These are phyloP conservation scores for Agrocybe praecox DNA, from an alignment of 768 basidiomycete species.

Conservation along the genomic window DNA sequence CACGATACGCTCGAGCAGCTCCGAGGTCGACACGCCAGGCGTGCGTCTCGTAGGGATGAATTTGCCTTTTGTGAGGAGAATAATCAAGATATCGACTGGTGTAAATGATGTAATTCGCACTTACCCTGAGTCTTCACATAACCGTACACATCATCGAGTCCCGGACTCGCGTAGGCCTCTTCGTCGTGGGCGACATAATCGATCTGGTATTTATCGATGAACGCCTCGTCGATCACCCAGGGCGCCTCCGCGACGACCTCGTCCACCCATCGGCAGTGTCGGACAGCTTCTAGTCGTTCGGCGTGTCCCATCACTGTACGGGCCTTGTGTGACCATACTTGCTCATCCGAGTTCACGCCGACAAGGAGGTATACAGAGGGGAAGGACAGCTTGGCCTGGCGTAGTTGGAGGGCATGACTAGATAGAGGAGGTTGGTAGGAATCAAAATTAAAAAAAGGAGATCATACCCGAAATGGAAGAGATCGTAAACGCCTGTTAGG, in stretches of 20 bases:
- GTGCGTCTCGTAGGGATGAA: conserved; percentile 96
- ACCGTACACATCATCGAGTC: conserved; percentile 83
- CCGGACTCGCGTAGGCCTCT: conserved; percentile 79
- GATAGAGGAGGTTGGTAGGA: neutral
- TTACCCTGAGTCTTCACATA: conserved; percentile 80
- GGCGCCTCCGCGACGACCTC: conserved; percentile 90
- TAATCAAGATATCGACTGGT: neutral
- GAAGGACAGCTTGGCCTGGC: conserved; percentile 96
- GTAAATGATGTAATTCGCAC: conserved; percentile 17
- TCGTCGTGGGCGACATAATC: conserved; percentile 99
- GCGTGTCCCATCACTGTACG: conserved; percentile 85
- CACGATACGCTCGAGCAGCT: conserved; percentile 90
- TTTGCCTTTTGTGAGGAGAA: conserved; percentile 69
- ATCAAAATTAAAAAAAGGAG: neutral
- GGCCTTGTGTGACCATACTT: conserved; percentile 79
- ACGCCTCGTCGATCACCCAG: conserved; percentile 84
- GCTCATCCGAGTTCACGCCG: conserved; percentile 91
- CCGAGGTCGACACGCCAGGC: conserved; percentile 92
- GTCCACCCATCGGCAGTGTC: conserved; percentile 98
- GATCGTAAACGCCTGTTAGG: conserved; percentile 85
- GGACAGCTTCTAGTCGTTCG: conserved; percentile 89
- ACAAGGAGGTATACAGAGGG: conserved; percentile 87
- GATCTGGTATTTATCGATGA: conserved; percentile 83
- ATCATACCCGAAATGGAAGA: conserved; percentile 92
- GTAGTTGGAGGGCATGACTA: conserved; percentile 92